Evolutionary conservation across 306 rosid species (phyloP), one percentile per base, ranked within the genome.

Genomic region (Prunus dulcis): DNA sequence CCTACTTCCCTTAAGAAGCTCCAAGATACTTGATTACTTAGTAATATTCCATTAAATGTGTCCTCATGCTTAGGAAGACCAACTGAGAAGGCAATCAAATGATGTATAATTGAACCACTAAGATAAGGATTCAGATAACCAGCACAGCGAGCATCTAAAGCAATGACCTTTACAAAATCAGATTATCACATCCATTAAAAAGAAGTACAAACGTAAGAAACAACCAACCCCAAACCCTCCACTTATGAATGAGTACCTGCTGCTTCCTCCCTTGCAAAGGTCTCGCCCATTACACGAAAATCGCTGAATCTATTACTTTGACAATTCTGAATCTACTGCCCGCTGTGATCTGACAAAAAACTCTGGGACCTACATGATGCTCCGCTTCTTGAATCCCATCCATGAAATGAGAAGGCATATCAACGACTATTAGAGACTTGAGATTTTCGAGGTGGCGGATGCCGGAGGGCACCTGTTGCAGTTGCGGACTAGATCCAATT

Each of bases 161-260:
- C 45, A 32, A 28, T 6, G 17, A 55, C 17, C 9, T 47, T 32
- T 23, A 34, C 2, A 5, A 5, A 4, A 32, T 32, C 38, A 32
- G 5, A 32, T 32, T 32, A 62, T 49, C 43, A 63, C 27, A 18
- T 41, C 65, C 57, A 49, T 13, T 1, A 74, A 58, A 34, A 68
- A 14, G 53, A 58, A 57, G 27, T 18, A 73, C 13, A 25, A 10
- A 30, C 9, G 60, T 14, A 28, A 58, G 66, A 46, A 79, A 76
- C 13, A 57, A 65, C 71, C 53, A 79, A 95, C 99, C 99, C 25
- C 1, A 23, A 23, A 23, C 25, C 25, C 25, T 34, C 41, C 41
- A 34, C 9, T 34, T 34, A 34, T 34, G 41, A 34, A 34, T 34
- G 41, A 34, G 9, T 32, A 34, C 9, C 41, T 34, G 9, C 41